Percentiles rank a stretch among this genome's conserved stretches.
Conservation (phyloP, 306 rosid genomes). For the Luffa aegyptiaca region DNA sequence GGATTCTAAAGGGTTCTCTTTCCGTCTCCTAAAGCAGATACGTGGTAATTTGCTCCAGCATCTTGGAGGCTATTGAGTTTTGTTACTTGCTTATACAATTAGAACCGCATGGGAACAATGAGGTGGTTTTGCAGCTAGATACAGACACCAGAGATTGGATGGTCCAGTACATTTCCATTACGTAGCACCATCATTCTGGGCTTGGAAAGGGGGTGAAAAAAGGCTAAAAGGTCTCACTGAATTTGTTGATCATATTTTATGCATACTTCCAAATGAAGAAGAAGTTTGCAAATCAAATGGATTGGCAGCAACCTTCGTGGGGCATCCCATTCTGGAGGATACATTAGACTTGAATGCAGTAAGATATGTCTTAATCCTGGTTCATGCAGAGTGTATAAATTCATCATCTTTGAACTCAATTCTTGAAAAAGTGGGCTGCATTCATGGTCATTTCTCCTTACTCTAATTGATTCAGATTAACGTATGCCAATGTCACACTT, state of each 20-base stretch:
- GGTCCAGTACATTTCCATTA: slow-evolving; percentile 68
- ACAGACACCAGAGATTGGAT: slow-evolving; percentile 24
- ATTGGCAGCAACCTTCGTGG: slow-evolving; percentile 75
- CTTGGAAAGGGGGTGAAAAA: slow-evolving; percentile 97
- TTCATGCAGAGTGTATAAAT: background rate
- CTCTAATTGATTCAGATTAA: slow-evolving; percentile 7
- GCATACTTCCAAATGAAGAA: slow-evolving; percentile 90
- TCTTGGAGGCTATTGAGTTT: slow-evolving; percentile 15
- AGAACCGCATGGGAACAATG: slow-evolving; percentile 24
- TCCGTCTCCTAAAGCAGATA: slow-evolving; percentile 66
- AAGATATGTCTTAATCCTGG: slow-evolving; percentile 10
- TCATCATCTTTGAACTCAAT: background rate
- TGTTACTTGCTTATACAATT: slow-evolving; percentile 17
- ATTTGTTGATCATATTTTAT: slow-evolving; percentile 74
- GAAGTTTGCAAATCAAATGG: slow-evolving; percentile 70
- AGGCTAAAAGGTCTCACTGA: slow-evolving; percentile 59
- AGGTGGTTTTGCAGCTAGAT: slow-evolving; percentile 73
- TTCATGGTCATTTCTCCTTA: background rate
- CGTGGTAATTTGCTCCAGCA: slow-evolving; percentile 46
- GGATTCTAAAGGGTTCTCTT: slow-evolving; percentile 86
- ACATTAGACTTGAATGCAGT: slow-evolving; percentile 45
- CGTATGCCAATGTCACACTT: background rate
- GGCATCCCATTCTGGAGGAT: slow-evolving; percentile 85
- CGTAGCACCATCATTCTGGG: slow-evolving; percentile 95
- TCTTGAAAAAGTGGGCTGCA: background rate